phyloP scores from a whole-genome alignment of 1,284 basidiomycete genomes.

The Puccinia polysora region DNA sequence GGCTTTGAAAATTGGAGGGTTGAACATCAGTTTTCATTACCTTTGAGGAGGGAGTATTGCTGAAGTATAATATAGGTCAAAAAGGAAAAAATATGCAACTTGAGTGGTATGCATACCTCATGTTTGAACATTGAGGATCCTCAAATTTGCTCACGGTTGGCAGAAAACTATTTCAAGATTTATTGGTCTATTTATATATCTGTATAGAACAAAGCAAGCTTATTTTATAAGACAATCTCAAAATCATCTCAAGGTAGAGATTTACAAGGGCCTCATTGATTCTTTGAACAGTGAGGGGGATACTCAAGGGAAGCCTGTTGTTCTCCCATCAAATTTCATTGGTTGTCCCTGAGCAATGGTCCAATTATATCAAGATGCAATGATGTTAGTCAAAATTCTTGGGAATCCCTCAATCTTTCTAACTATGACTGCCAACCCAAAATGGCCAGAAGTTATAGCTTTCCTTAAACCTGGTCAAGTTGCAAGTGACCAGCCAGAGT shows the following conservation, averaged over 20 bases:
- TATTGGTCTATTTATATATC: background rate
- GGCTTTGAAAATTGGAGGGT: too few relatives aligned
- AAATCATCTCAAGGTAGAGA: background rate
- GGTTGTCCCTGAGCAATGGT: slow-evolving; percentile 53
- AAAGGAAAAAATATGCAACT: background rate
- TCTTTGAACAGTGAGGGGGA: background rate
- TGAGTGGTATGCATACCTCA: background rate
- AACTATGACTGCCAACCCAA: too few relatives aligned
- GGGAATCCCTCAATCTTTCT: slow-evolving; percentile 55
- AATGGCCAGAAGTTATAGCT: slow-evolving; percentile 54
- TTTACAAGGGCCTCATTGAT: background rate
- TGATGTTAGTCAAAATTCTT: slow-evolving; percentile 51
- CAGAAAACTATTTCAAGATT: background rate
- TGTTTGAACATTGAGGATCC: background rate
- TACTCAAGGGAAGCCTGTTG: slow-evolving; percentile 46
- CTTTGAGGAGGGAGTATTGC: too few relatives aligned
- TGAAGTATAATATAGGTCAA: too few relatives aligned
- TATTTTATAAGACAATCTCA: background rate
- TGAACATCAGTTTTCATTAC: too few relatives aligned
- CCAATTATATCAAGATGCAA: slow-evolving; percentile 54
- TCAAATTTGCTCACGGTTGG: too few relatives aligned
- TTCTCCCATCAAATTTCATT: slow-evolving; percentile 53
- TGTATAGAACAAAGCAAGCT: background rate
- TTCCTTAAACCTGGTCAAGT: background rate
- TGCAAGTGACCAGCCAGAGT: background rate